These are phyloP conservation scores for Starmerella stellata DNA, from an alignment of 805 yeast genomes.

Conservation along the genomic window DNA sequence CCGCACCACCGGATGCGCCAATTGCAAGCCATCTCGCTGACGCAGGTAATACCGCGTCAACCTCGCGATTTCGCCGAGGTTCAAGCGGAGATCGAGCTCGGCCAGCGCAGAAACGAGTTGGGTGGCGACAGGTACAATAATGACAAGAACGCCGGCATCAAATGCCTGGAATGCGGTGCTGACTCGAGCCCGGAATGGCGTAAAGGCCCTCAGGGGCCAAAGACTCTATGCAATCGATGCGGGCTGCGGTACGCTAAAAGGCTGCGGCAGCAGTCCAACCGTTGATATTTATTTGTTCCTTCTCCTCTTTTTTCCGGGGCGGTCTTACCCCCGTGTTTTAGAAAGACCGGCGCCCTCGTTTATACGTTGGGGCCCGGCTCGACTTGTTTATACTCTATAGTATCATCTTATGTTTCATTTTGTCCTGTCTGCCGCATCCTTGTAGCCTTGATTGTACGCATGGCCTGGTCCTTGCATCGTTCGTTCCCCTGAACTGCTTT, in stretches of 20 bases:
- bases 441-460: too few relatives aligned
- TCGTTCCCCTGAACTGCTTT: too few relatives aligned
- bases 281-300: neutral
- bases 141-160: slow-evolving; percentile 8
- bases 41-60: slow-evolving; percentile 10
- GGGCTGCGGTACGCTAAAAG: slow-evolving; percentile 41
- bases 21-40: slow-evolving; percentile 5
- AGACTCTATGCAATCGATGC: slow-evolving; percentile 82
- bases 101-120: neutral
- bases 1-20: slow-evolving; percentile 13
- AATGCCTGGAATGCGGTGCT: slow-evolving; percentile 55
- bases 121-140: slow-evolving; percentile 1
- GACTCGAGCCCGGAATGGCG: slow-evolving; percentile 84
- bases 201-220: slow-evolving; percentile 66
- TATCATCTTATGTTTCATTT: too few relatives aligned
- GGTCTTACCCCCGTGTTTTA: too few relatives aligned
- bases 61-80: slow-evolving; percentile 15
- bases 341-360: too few relatives aligned
- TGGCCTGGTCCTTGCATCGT: too few relatives aligned
- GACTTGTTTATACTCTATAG: too few relatives aligned
- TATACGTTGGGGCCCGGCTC: too few relatives aligned
- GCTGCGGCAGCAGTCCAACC: slow-evolving; percentile 11
- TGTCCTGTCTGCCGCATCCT: too few relatives aligned
- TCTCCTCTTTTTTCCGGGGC: too few relatives aligned
- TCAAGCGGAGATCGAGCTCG: slow-evolving; percentile 10